A percentile compares a stretch with the other conserved stretches of the same genome.
These are phyloP conservation scores for Metarhizium brunneum DNA, from an alignment of 2,329 filamentous ascomycete species.

Conservation along the genomic window DNA sequence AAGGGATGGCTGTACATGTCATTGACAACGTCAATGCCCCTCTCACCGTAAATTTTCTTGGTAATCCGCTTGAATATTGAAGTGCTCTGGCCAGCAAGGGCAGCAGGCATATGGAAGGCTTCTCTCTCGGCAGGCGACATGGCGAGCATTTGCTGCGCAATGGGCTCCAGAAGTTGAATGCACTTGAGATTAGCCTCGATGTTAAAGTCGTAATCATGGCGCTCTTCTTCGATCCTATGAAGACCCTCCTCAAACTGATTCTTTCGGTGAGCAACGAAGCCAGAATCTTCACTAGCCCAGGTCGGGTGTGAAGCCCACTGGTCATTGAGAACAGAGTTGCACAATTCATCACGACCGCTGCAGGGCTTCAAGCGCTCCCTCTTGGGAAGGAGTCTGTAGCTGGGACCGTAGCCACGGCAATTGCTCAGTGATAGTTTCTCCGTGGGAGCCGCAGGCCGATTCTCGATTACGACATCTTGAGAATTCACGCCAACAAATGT, in stretches of 20 bases:
- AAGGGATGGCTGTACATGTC: constrained; percentile 80
- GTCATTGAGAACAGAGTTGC: constrained; percentile 87
- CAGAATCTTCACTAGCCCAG: constrained; percentile 96
- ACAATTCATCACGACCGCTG: constrained; percentile 90
- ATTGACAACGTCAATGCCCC: constrained; percentile 74
- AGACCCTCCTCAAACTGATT: constrained; percentile 91
- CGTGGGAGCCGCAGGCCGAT: constrained; percentile 62
- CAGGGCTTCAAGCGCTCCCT: constrained; percentile 85
- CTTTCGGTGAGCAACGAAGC: constrained; percentile 95
- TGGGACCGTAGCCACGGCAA: constrained; percentile 89
- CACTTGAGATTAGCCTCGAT: constrained; percentile 93
- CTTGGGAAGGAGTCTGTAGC: constrained; percentile 86
- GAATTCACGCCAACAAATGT: constrained; percentile 71
- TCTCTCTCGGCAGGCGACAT: constrained; percentile 66
- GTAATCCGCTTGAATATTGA: constrained; percentile 95
- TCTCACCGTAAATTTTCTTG: constrained; percentile 94
- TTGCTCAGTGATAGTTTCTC: constrained; percentile 90
- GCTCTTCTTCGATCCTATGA: constrained; percentile 93
- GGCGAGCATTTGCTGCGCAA: constrained; percentile 80
- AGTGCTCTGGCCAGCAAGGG: constrained; percentile 84
- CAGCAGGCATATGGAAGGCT: constrained; percentile 69
- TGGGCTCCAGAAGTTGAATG: constrained; percentile 90
- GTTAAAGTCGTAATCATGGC: constrained; percentile 97
- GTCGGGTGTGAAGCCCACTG: constrained; percentile 98
- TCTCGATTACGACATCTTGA: constrained; percentile 69